phyloP scores from a whole-genome alignment of 2,329 filamentous ascomycete species.

The Penicillium sp. region DNA sequence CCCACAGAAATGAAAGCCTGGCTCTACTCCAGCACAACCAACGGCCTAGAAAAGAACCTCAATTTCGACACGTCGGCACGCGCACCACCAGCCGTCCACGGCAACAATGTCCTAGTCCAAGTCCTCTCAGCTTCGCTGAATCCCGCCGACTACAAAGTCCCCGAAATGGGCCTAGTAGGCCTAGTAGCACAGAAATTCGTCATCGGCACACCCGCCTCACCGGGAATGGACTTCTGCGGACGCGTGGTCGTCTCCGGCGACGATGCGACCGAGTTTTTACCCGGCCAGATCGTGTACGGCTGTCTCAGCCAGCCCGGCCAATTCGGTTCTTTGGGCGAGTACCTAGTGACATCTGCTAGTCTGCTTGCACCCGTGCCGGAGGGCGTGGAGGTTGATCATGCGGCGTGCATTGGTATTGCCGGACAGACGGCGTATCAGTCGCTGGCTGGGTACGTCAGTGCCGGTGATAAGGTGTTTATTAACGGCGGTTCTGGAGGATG shows the following conservation, averaged over 20 bases:
- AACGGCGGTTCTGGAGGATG: conserved; percentile 64
- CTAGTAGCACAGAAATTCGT: conserved; percentile 41
- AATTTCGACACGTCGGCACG: conserved; percentile 46
- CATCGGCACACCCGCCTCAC: conserved; percentile 41
- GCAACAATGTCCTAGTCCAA: conserved; percentile 54
- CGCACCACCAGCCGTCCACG: conserved; percentile 39
- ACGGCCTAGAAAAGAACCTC: conserved; percentile 56
- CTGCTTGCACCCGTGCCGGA: conserved; percentile 44
- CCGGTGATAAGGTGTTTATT: conserved; percentile 59
- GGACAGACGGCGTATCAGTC: conserved; percentile 49
- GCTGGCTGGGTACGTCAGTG: conserved; percentile 45
- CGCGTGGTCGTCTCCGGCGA: conserved; percentile 38
- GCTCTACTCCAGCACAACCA: conserved; percentile 51
- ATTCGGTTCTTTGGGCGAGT: conserved; percentile 48
- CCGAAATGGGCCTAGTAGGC: conserved; percentile 51
- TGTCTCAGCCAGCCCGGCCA: conserved; percentile 27
- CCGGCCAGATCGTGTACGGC: conserved; percentile 51
- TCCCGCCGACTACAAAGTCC: conserved; percentile 62
- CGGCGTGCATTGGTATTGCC: conserved; percentile 43
- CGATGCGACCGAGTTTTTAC: conserved; percentile 29
- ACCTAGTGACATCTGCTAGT: conserved; percentile 36
- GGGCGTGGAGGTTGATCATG: conserved; percentile 43
- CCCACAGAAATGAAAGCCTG: conserved; percentile 56
- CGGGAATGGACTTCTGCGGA: conserved; percentile 51
- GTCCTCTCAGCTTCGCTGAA: conserved; percentile 56